Conservation (phyloP, 352 stramenopile genomes). For the Pythium pyrilobum region DNA sequence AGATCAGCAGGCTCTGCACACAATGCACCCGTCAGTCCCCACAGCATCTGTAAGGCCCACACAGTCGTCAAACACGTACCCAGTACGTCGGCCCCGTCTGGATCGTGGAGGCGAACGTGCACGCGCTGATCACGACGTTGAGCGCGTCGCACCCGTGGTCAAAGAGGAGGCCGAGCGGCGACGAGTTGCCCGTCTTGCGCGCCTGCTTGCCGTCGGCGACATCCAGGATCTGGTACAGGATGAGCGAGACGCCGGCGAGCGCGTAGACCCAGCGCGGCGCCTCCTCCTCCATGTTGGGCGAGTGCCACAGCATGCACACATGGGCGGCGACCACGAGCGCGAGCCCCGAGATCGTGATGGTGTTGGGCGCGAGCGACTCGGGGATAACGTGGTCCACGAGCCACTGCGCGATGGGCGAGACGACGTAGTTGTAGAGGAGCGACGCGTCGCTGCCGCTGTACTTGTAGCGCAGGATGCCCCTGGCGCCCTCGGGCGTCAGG, state of each 20-base stretch:
- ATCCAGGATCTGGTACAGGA: constrained; percentile 83
- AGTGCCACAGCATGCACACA: constrained; percentile 74
- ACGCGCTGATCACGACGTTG: constrained; percentile 79
- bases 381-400: constrained; percentile 76
- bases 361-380: constrained; percentile 65
- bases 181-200: constrained; percentile 84
- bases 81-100: constrained; percentile 79
- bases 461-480: constrained; percentile 70
- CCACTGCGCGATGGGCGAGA: constrained; percentile 69
- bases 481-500: constrained; percentile 63
- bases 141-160: constrained; percentile 84
- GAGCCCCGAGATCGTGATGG: constrained; percentile 78
- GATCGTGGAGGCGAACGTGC: constrained; percentile 81
- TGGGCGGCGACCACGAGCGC: constrained; percentile 67
- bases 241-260: constrained; percentile 50
- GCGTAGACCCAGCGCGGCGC: constrained; percentile 73
- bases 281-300: constrained; percentile 81
- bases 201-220: constrained; percentile 85
- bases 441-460: constrained; percentile 84
- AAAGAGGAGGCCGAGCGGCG: constrained; percentile 76
- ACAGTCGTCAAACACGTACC: constrained; percentile 29
- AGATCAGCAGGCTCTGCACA: constrained; percentile 62
- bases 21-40: neutral
- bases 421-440: constrained; percentile 78
- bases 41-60: constrained; percentile 11